A percentile compares a stretch with the other conserved stretches of the same genome.
Conservation (phyloP, 2,329 filamentous ascomycete genomes). For the Nemania bipapillata region DNA sequence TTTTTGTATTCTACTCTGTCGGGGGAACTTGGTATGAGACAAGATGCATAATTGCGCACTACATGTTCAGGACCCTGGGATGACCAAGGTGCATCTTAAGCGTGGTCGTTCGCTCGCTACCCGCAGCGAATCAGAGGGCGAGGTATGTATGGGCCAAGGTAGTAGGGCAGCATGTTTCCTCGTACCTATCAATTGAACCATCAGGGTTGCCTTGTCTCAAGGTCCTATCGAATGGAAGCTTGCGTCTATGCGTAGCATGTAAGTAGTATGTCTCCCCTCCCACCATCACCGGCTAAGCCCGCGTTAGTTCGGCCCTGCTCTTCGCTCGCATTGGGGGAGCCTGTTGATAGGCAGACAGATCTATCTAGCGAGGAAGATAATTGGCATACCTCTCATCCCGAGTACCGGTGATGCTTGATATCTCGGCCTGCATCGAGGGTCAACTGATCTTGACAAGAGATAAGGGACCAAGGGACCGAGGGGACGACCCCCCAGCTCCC, state of each 20-base stretch:
- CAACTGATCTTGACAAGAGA: constrained; percentile 23
- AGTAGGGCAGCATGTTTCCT: constrained; percentile 18
- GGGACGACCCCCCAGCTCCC: constrained; percentile 8
- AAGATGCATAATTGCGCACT: constrained; percentile 9
- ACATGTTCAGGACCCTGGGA: constrained; percentile 11
- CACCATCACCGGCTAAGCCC: constrained; percentile 1
- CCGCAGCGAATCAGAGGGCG: constrained; percentile 6
- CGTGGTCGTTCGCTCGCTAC: constrained; percentile 5
- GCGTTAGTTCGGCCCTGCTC: constrained; percentile 6
- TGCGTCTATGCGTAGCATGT: no score
- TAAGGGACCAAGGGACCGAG: constrained; percentile 9
- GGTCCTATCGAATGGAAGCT: constrained; percentile 26
- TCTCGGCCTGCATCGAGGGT: constrained; percentile 15
- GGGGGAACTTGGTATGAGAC: no score
- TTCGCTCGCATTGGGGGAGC: constrained; percentile 16
- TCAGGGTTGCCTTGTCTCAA: constrained; percentile 18
- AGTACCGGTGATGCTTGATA: constrained; percentile 2
- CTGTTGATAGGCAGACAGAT: constrained; percentile 14
- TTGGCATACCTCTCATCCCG: background rate
- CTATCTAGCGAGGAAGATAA: background rate
- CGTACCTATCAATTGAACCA: constrained; percentile 1
- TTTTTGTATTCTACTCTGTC: no score
- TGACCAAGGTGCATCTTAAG: constrained; percentile 20
- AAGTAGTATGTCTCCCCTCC: background rate
- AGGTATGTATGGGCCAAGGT: constrained; percentile 11